Conservation (phyloP, 1,139 yeast genomes). For the Lodderomyces theae region DNA sequence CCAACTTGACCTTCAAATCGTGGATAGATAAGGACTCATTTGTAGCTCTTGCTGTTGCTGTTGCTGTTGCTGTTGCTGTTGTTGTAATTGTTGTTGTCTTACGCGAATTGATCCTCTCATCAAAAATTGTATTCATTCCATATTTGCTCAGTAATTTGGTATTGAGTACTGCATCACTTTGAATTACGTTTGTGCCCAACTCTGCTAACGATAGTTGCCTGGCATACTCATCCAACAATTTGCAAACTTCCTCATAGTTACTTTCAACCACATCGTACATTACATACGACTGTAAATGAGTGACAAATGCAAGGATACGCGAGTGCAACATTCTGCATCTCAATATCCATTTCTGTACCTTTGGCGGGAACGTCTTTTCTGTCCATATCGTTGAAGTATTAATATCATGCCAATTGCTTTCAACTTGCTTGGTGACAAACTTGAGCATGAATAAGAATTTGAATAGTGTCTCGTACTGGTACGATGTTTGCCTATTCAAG, state of each 20-base stretch:
- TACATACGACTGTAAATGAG: slow-evolving; percentile 55
- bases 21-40: slow-evolving; percentile 30
- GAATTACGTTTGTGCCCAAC: background rate
- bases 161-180: slow-evolving; percentile 6
- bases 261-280: slow-evolving; percentile 60
- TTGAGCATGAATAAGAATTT: slow-evolving; percentile 66
- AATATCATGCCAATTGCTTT: slow-evolving; percentile 72
- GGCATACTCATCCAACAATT: background rate
- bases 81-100: slow-evolving; percentile 4
- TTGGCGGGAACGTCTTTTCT: slow-evolving; percentile 37
- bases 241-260: slow-evolving; percentile 36
- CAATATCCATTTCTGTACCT: slow-evolving; percentile 54
- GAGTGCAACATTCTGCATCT: slow-evolving; percentile 57
- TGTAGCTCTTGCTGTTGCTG: too few species aligned
- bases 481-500: slow-evolving; percentile 64
- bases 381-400: slow-evolving; percentile 69
- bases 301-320: slow-evolving; percentile 60
- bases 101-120: slow-evolving; percentile 22
- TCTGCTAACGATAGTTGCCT: background rate
- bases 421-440: slow-evolving; percentile 58
- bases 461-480: slow-evolving; percentile 78
- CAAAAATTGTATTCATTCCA: slow-evolving; percentile 25
- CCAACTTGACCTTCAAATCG: slow-evolving; percentile 48
- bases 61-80: too few species aligned
- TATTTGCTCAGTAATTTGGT: slow-evolving; percentile 5